Conservation (phyloP, 768 basidiomycete genomes). For the Mycena sanguinolenta region DNA sequence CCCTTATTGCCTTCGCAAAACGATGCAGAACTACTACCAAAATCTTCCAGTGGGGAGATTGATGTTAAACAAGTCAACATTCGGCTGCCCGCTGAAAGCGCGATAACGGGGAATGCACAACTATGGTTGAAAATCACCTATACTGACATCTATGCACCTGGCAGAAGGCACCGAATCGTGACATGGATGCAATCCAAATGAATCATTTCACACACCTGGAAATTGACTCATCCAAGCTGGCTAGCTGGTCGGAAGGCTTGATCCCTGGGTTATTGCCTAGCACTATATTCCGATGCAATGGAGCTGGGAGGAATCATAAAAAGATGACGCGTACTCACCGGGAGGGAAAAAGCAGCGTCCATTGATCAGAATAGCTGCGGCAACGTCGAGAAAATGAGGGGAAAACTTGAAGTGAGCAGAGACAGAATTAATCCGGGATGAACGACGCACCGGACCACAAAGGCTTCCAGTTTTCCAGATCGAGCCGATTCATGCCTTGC, state of each 20-base stretch:
- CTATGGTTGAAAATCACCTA: too few relatives aligned
- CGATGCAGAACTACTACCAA: background rate
- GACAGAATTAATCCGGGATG: background rate
- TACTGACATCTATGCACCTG: background rate
- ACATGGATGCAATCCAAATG: background rate
- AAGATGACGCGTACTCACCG: background rate
- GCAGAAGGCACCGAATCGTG: background rate
- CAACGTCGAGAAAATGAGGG: background rate
- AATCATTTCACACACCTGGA: background rate
- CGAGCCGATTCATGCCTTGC: too few relatives aligned
- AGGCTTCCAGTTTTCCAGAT: background rate
- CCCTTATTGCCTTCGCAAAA: background rate
- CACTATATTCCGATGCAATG: background rate
- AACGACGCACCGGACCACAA: background rate
- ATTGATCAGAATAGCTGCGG: too few relatives aligned
- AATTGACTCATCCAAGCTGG: too few relatives aligned
- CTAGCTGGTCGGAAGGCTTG: too few relatives aligned
- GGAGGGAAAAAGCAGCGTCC: background rate
- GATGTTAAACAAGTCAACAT: background rate
- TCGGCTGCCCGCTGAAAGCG: background rate
- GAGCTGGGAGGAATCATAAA: background rate
- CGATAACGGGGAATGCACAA: too few relatives aligned
- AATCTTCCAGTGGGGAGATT: background rate
- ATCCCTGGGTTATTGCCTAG: too few relatives aligned
- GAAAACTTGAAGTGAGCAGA: background rate